phyloP scores from a whole-genome alignment of 2,329 filamentous ascomycete species.

The Diaporthe ilicicola region DNA sequence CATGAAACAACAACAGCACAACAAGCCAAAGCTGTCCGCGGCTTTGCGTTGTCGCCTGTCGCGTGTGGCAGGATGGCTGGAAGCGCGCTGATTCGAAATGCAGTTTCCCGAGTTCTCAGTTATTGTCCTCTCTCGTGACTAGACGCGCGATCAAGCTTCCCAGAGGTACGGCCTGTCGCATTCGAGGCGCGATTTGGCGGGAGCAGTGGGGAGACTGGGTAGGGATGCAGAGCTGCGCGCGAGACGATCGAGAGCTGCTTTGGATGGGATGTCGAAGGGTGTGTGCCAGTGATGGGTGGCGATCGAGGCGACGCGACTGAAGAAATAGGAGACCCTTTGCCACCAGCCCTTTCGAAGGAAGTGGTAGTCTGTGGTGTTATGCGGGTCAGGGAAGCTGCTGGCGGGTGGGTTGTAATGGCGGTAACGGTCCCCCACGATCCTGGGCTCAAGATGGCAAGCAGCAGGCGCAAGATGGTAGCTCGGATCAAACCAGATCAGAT shows the following conservation, averaged over 20 bases:
- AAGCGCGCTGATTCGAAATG: conserved; percentile 8
- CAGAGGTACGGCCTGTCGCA: not conserved
- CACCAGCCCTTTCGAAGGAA: not conserved
- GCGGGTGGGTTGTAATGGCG: conserved; percentile 21
- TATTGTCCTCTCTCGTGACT: not conserved
- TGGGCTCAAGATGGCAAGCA: not conserved
- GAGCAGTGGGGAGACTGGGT: not conserved
- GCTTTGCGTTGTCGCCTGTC: conserved; percentile 13
- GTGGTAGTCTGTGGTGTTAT: not conserved
- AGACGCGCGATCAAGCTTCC: not conserved
- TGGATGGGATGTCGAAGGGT: not conserved
- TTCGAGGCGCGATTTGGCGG: not conserved
- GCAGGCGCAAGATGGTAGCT: conserved; percentile 4
- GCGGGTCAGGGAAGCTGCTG: not conserved
- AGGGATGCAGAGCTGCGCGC: conserved; percentile 1
- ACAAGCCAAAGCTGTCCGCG: conserved; percentile 24
- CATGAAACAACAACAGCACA: conserved; percentile 27
- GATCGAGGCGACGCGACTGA: not conserved
- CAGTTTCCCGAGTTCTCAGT: conserved; percentile 3
- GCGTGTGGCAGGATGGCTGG: conserved; percentile 13
- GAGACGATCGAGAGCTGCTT: not conserved
- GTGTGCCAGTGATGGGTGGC: not conserved
- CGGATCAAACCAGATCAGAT: conserved; percentile 13
- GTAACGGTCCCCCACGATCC: conserved; percentile 19
- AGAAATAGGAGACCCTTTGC: conserved; percentile 12